Conservation (phyloP, 495 filamentous ascomycete species). For the Podospora conica region DNA sequence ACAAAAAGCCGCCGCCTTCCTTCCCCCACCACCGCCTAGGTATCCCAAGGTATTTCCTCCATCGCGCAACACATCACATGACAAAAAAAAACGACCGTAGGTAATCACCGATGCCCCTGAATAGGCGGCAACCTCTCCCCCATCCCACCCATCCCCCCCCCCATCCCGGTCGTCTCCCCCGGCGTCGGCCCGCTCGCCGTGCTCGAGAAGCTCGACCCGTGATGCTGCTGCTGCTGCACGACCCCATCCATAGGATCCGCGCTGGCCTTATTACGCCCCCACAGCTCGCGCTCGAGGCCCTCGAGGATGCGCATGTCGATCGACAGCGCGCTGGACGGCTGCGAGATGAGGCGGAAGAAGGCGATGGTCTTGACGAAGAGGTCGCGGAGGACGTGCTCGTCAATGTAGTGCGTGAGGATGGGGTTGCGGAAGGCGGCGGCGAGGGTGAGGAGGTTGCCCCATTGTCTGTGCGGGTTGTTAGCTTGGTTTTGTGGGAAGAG, state of each 20-base stretch:
- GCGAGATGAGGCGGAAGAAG: constrained; percentile 56
- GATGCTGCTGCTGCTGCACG: neutral
- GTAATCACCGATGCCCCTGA: neutral
- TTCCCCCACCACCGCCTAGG: too few relatives aligned
- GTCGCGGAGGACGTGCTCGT: constrained; percentile 40
- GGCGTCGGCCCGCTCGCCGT: constrained; percentile 28
- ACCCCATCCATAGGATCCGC: constrained; percentile 13
- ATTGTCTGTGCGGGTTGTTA: constrained; percentile 66
- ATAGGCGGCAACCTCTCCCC: neutral
- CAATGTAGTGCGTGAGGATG: constrained; percentile 48
- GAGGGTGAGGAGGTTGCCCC: constrained; percentile 88
- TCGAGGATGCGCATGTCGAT: constrained; percentile 64
- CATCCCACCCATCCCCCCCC: neutral
- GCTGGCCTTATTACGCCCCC: constrained; percentile 8
- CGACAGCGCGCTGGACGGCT: constrained; percentile 60
- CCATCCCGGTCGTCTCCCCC: constrained; percentile 6
- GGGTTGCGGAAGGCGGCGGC: constrained; percentile 65
- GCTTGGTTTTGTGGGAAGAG: neutral
- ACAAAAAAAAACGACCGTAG: neutral
- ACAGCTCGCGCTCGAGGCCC: constrained; percentile 51
- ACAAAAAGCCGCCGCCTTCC: neutral
- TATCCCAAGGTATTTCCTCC: neutral
- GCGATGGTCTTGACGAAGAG: constrained; percentile 60
- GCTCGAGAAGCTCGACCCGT: constrained; percentile 43
- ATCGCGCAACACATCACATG: neutral